A percentile compares a stretch with the other conserved stretches of the same genome.
Evolutionary conservation across 2,329 filamentous ascomycete species (phyloP).

Genomic region (Penicillium polonicum): DNA sequence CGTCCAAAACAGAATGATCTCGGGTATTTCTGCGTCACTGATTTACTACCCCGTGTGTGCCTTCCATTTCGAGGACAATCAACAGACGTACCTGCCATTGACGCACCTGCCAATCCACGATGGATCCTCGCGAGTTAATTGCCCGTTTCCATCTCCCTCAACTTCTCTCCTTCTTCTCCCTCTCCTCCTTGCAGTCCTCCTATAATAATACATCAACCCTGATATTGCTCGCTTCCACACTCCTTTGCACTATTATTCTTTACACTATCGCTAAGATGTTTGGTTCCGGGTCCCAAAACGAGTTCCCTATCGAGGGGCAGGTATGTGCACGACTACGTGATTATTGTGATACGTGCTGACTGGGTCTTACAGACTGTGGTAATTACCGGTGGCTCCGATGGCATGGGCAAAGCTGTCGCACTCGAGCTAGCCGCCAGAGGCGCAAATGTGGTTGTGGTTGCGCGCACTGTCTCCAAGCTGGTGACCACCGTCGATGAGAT

Average conservation of each 20-base stretch:
- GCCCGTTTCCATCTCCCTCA: conserved; percentile 24
- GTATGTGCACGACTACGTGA: conserved; percentile 49
- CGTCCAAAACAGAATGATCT: neutral
- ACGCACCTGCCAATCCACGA: neutral
- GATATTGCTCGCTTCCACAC: conserved; percentile 32
- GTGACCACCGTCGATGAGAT: conserved; percentile 66
- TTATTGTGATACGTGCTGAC: conserved; percentile 11
- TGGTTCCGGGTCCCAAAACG: conserved; percentile 53
- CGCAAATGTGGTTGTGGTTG: conserved; percentile 81
- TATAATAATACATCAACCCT: conserved; percentile 28
- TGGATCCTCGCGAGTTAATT: conserved; percentile 11
- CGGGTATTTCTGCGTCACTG: neutral
- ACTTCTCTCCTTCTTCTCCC: conserved; percentile 14
- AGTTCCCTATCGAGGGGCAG: conserved; percentile 81
- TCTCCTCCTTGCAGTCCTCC: conserved; percentile 15
- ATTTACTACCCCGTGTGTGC: neutral
- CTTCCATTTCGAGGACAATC: conserved; percentile 3
- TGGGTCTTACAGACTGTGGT: conserved; percentile 67
- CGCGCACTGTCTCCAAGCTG: conserved; percentile 74
- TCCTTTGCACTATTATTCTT: conserved; percentile 33
- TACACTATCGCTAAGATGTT: conserved; percentile 42
- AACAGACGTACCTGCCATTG: conserved; percentile 3
- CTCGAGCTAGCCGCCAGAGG: conserved; percentile 76
- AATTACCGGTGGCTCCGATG: conserved; percentile 88
- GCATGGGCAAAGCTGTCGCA: conserved; percentile 78